These are phyloP conservation scores for Citrus unshiu DNA, from an alignment of 345 rosid genomes.

Conservation along the genomic window DNA sequence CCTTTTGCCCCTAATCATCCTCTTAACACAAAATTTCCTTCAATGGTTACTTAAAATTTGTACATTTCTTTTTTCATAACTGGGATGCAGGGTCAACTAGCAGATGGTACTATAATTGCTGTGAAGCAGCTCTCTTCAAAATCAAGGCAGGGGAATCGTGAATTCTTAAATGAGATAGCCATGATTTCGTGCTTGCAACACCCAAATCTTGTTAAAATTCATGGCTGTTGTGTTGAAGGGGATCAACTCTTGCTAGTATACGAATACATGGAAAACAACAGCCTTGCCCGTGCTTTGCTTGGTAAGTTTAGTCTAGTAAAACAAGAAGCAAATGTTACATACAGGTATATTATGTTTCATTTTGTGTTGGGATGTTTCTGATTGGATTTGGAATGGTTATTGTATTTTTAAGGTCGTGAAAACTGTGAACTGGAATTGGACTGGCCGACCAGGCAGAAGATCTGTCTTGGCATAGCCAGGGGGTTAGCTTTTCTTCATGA, in stretches of 20 bases:
- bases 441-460: constrained; percentile 18
- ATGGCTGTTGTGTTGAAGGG: constrained; percentile 40
- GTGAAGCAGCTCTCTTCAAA: constrained; percentile 39
- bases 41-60: background rate
- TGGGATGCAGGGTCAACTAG: constrained; percentile 29
- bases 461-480: constrained; percentile 21
- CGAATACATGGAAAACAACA: constrained; percentile 44
- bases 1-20: background rate
- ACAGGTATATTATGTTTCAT: background rate
- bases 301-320: constrained; percentile 17
- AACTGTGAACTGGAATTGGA: constrained; percentile 6
- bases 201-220: constrained; percentile 40
- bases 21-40: background rate
- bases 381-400: background rate
- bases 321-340: background rate
- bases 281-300: constrained; percentile 31
- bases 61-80: background rate
- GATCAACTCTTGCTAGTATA: constrained; percentile 36
- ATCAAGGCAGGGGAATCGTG: constrained; percentile 43
- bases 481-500: constrained; percentile 27
- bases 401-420: background rate
- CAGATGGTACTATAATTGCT: constrained; percentile 33
- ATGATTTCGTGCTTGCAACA: constrained; percentile 39
- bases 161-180: constrained; percentile 39
- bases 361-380: background rate